A percentile compares a stretch with the other conserved stretches of the same genome.
phyloP scores from a whole-genome alignment of 192 early-diverging fungal genomes.

The Coemansia sp. region DNA sequence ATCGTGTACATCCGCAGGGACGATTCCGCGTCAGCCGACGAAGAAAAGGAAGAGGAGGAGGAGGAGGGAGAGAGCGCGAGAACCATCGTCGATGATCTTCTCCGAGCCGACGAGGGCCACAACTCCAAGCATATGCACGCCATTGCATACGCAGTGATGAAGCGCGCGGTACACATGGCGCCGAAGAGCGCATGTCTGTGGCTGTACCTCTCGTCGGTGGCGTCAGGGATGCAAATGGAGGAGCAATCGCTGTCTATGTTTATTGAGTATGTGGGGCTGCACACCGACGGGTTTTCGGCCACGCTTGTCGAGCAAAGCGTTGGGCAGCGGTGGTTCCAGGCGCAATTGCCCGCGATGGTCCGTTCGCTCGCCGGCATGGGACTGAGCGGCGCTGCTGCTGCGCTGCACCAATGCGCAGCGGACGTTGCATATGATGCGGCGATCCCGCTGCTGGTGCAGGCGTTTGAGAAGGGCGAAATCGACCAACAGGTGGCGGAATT shows the following conservation, averaged over 20 bases:
- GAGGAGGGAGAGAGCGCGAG: too few species aligned
- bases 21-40: neutral
- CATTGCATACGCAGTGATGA: constrained; percentile 16
- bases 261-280: constrained; percentile 23
- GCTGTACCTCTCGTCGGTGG: constrained; percentile 28
- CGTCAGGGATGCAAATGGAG: constrained; percentile 7
- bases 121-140: constrained; percentile 22
- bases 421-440: constrained; percentile 26
- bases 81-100: constrained; percentile 7
- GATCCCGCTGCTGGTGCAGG: constrained; percentile 31
- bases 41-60: too few species aligned
- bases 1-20: neutral
- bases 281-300: constrained; percentile 16
- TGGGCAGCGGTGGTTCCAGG: constrained; percentile 28
- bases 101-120: constrained; percentile 17
- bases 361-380: constrained; percentile 15
- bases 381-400: constrained; percentile 35
- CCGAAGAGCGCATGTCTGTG: constrained; percentile 21
- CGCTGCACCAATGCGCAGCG: constrained; percentile 26
- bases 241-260: constrained; percentile 17
- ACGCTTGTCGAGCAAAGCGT: constrained; percentile 8
- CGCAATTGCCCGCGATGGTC: constrained; percentile 11
- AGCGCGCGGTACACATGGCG: constrained; percentile 1
- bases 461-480: constrained; percentile 33
- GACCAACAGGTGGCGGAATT: constrained; percentile 24